Evolutionary conservation across 78 protist genomes (phyloP).

Genomic region (Dictyostelium intermedium): DNA sequence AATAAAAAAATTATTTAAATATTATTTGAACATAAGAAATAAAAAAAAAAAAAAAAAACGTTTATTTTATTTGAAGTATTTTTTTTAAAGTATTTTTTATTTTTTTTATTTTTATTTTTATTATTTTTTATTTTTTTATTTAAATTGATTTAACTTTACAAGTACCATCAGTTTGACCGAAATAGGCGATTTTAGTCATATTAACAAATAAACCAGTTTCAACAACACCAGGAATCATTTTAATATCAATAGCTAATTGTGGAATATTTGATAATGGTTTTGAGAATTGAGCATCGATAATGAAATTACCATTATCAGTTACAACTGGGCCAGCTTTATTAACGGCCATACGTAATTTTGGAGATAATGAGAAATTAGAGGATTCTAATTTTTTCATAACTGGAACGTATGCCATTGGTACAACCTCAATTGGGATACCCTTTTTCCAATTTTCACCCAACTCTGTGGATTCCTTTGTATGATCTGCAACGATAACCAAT

Average conservation of each 20-base stretch:
- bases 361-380: neutral
- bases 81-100: no score
- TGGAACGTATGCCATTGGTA: constrained; percentile 82
- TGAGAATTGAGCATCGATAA: constrained; percentile 84
- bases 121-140: neutral
- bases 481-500: constrained; percentile 89
- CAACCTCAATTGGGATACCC: constrained; percentile 92
- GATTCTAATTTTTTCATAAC: constrained; percentile 27
- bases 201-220: constrained; percentile 85
- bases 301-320: constrained; percentile 90
- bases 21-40: no score
- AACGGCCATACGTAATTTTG: constrained; percentile 80
- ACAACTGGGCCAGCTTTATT: constrained; percentile 92
- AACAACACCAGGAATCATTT: constrained; percentile 89
- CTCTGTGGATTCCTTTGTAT: constrained; percentile 59
- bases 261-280: constrained; percentile 8
- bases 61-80: no score
- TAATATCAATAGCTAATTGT: neutral
- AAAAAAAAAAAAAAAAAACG: no score
- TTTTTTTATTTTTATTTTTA: no score
- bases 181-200: constrained; percentile 78
- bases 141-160: constrained; percentile 33
- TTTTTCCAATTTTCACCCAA: constrained; percentile 86
- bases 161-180: constrained; percentile 86
- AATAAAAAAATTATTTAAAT: no score